Evolutionary conservation across 1,284 basidiomycete species (phyloP).

Genomic region (Cerioporus squamosus): DNA sequence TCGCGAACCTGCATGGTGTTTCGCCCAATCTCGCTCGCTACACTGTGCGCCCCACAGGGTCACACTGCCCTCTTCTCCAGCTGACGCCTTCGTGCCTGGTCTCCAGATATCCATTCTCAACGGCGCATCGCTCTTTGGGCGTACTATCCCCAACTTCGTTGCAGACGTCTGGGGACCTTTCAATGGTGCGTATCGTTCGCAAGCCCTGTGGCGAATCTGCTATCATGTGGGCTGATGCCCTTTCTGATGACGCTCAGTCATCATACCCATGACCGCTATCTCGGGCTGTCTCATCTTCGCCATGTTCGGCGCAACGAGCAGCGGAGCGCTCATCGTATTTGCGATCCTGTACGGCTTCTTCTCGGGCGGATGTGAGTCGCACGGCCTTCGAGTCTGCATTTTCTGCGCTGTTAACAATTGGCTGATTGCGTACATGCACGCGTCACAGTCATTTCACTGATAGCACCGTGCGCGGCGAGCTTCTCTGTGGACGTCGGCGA

Average conservation of each 20-base stretch:
- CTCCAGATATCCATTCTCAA: slow-evolving; percentile 25
- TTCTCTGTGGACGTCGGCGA: not conserved
- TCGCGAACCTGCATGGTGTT: slow-evolving; percentile 45
- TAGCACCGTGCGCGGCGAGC: not conserved
- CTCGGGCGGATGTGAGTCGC: slow-evolving; percentile 22
- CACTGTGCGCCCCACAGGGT: slow-evolving; percentile 35
- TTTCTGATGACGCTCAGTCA: not conserved
- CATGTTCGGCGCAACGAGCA: slow-evolving; percentile 21
- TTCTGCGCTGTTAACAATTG: too few relatives aligned
- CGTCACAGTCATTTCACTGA: not conserved
- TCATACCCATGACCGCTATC: slow-evolving; percentile 1
- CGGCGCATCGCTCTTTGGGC: slow-evolving; percentile 18
- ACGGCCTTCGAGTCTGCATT: too few relatives aligned
- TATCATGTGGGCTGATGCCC: too few relatives aligned
- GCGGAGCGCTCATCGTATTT: slow-evolving; percentile 17
- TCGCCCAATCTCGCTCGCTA: slow-evolving; percentile 46
- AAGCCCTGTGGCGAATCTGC: not conserved
- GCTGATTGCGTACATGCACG: too few relatives aligned
- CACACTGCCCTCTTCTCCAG: not conserved
- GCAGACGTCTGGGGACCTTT: slow-evolving; percentile 23
- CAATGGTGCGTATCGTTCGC: slow-evolving; percentile 18
- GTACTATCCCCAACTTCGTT: slow-evolving; percentile 19
- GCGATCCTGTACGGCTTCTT: slow-evolving; percentile 29
- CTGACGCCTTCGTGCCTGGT: not conserved
- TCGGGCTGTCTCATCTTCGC: slow-evolving; percentile 20